Base-by-base conservation (phyloP, 176 grass and related monocot genomes). In the Dactylis glomerata region DNA sequence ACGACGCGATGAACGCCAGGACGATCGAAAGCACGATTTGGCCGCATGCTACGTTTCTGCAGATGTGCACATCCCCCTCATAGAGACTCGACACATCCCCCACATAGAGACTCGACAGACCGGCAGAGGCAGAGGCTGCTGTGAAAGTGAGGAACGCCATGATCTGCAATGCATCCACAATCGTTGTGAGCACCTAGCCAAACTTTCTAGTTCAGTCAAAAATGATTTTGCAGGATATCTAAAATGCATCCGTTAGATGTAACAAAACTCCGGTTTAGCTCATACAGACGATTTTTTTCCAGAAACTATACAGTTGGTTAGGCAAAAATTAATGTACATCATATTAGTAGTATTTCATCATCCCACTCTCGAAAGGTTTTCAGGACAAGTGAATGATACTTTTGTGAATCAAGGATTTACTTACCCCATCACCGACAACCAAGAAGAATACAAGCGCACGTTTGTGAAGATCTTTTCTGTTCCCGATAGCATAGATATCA, bases 101-200 rank as follows among this genome's bases (percentile, higher is more conserved):
- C n/a, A 54, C 17, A 52, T 20, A 6, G 50, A 94, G 86, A 89
- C 88, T 82, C 2, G 74, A 68, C 41, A 90, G 87, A n/a, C 87
- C 82, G 3, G 93, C 87, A 17, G 90, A 92, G 31, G 90, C 86
- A 24, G 81, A 92, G 8, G 92, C 90, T 24, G 85, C 93, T 19
- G 93, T 83, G 51, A 92, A 92, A 5, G 85, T 88, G 52, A 92
- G 73, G 70, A 90, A 75, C 3, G 90, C 90, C 1, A 86, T 84
- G n/a, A 90, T 85, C 93, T 95, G 75, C 64, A 82, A 71, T 14
- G 15, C 8, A 22, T 31, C 0, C 6, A 32, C 17, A 68, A 24
- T 20, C 23, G 38, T 45, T 55, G 50, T 31, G 16, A 31, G 27
- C 31, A 30, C 5, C 77, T 36, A 34, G 16, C 4, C 37, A 34